Evolutionary conservation across 495 filamentous ascomycete species (phyloP).

Genomic region (Podospora bellae-mahoneyi): DNA sequence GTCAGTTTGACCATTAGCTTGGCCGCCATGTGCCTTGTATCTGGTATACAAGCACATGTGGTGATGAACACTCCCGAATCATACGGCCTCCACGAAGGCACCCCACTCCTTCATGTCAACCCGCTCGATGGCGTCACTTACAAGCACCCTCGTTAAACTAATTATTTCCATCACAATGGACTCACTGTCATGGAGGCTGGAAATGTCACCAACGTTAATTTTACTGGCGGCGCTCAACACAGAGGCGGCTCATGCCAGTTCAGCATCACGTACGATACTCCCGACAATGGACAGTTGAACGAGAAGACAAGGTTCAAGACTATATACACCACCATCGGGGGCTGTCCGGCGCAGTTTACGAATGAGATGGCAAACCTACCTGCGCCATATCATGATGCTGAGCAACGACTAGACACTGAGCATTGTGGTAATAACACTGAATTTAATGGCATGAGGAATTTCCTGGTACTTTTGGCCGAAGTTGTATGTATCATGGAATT

Average conservation of each 20-base stretch:
- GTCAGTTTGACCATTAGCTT: conserved; percentile 12
- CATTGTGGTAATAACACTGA: conserved; percentile 26
- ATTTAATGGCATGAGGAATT: conserved; percentile 27
- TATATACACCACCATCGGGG: conserved; percentile 67
- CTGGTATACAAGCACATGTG: conserved; percentile 58
- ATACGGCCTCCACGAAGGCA: conserved; percentile 39
- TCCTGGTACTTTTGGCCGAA: conserved; percentile 26
- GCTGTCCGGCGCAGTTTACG: conserved; percentile 53
- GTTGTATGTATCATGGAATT: conserved; percentile 16
- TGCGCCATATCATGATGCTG: conserved; percentile 20
- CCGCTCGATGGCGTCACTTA: conserved; percentile 53
- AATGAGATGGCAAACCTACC: conserved; percentile 35
- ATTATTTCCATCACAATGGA: conserved; percentile 31
- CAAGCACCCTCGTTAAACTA: conserved; percentile 70
- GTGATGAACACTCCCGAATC: conserved; percentile 61
- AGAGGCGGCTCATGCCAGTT: conserved; percentile 80
- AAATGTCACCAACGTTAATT: conserved; percentile 42
- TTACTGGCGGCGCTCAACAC: conserved; percentile 59
- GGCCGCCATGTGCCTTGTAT: conserved; percentile 36
- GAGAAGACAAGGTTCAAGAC: conserved; percentile 56
- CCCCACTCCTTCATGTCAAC: conserved; percentile 44
- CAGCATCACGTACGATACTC: conserved; percentile 63
- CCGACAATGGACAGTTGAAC: conserved; percentile 40
- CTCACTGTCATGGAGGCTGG: conserved; percentile 46
- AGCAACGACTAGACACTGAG: conserved; percentile 14